Conservation (phyloP, 169 alveolate genomes). For the Plasmodium billcollinsi region DNA sequence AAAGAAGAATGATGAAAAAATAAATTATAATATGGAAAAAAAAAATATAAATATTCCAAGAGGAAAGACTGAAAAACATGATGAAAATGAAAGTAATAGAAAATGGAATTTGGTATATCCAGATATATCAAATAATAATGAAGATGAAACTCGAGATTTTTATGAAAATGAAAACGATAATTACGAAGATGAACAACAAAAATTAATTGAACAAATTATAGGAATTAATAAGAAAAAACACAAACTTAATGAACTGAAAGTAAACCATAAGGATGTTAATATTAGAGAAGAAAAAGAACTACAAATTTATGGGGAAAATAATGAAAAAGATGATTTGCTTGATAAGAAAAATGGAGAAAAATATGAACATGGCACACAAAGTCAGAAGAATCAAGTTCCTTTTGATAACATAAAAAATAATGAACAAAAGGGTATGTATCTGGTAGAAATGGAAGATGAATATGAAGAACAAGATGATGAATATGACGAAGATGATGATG, state of each 20-base stretch:
- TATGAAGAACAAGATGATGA: not conserved
- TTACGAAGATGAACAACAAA: slow-evolving; percentile 10
- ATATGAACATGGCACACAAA: slow-evolving; percentile 16
- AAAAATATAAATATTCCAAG: not conserved
- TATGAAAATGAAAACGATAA: not conserved
- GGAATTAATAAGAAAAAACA: not conserved
- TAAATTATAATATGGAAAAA: not conserved
- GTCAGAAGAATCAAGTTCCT: not conserved
- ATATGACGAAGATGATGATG: not conserved
- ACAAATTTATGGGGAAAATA: slow-evolving; percentile 12
- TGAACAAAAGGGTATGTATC: not conserved
- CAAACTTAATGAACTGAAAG: slow-evolving; percentile 6
- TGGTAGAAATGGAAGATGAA: not conserved
- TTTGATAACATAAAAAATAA: not conserved
- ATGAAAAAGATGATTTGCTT: slow-evolving; percentile 11
- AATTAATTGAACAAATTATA: slow-evolving; percentile 4
- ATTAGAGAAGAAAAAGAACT: not conserved
- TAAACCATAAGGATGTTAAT: slow-evolving; percentile 8
- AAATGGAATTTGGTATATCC: not conserved
- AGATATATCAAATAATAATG: not conserved
- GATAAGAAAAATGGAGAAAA: slow-evolving; percentile 22
- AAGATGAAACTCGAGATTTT: not conserved
- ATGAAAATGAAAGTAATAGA: not conserved
- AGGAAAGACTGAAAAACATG: not conserved
- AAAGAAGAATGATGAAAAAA: not conserved